Base-by-base conservation (phyloP, 768 basidiomycete species). In the Hirschioporus abietinus region DNA sequence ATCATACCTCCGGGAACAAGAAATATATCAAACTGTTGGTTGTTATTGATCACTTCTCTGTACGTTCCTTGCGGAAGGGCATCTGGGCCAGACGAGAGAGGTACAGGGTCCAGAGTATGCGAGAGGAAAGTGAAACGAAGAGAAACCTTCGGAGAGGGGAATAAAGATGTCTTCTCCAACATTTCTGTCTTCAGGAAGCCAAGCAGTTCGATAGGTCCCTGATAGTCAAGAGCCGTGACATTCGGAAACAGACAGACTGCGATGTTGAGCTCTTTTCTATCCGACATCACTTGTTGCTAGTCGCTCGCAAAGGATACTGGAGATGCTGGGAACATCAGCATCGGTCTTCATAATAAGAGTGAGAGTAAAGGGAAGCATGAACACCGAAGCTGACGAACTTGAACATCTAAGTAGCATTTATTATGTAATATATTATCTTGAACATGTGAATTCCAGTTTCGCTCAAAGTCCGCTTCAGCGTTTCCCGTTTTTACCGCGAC, bases 241-340 rank as follows among this genome's bases (percentile, higher is more conserved):
- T 68, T 69, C 15, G 75, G 74, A 66, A 72, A 78, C 63, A 78
- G 72, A 63, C 77, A 78, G 24, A 78, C 73, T 8, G 76, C 77
- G 61, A 73, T 17, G 35, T 15, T 61, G 9, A 61, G 60, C 24
- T 61, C 60, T 12, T 15, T 25, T 61, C 1, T 61, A 15, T 12
- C 15, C 60, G 24, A 34, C 60, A 61, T 25, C 15, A 15, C 25
- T 61, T 3, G 23, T 18, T 15, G 10, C 5, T 61, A 15, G 10
- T 23, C 23, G 60, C 23, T 52, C 42, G 42, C 12, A 20, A 52
- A 52, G 42, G 42, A 15, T 52, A 20, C 20, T 20, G 20, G 42
- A 52, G 42, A 15, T 10, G 20, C 42, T 15, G 42, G 4, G 12
- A 20, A 52, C 42, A 5, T 52, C 12, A 52, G 12, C 20, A 6